These are phyloP conservation scores for Nothophaeocryptopus gaeumannii DNA, from an alignment of 2,329 filamentous ascomycete species.

Conservation along the genomic window DNA sequence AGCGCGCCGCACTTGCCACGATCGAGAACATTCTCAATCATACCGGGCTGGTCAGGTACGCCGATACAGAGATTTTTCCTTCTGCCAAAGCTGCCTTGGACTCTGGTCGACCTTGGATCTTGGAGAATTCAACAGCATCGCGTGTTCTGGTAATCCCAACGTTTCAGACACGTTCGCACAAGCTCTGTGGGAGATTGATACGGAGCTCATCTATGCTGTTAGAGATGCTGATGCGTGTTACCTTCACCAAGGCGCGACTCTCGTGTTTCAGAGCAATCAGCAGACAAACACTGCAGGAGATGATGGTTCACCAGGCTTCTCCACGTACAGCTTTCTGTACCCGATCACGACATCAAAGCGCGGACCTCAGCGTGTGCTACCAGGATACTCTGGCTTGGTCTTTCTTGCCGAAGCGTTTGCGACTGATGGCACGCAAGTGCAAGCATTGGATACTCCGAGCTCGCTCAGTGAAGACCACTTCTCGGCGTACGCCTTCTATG, in stretches of 20 bases:
- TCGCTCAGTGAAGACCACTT: constrained; percentile 27
- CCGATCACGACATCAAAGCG: constrained; percentile 25
- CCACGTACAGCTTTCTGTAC: constrained; percentile 31
- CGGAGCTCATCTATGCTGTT: constrained; percentile 39
- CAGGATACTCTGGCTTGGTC: constrained; percentile 28
- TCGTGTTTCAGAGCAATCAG: constrained; percentile 31
- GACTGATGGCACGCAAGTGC: constrained; percentile 23
- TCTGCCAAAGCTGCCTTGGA: constrained; percentile 30
- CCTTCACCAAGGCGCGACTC: constrained; percentile 35
- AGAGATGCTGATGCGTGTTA: constrained; percentile 40
- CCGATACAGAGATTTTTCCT: constrained; percentile 30
- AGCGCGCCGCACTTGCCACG: constrained; percentile 25
- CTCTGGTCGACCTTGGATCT: constrained; percentile 31
- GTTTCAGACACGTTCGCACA: constrained; percentile 44
- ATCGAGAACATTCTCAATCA: constrained; percentile 32
- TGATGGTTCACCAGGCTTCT: constrained; percentile 30
- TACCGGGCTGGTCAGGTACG: constrained; percentile 27
- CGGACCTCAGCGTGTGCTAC: constrained; percentile 27
- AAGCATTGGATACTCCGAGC: constrained; percentile 22
- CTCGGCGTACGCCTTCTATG: constrained; percentile 29
- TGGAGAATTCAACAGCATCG: constrained; percentile 44
- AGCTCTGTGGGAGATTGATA: constrained; percentile 42
- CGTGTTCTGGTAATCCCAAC: constrained; percentile 40
- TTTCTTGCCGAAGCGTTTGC: constrained; percentile 33
- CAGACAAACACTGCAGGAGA: constrained; percentile 30